phyloP scores from a whole-genome alignment of 2,329 filamentous ascomycete genomes.

The Ophiostoma fasciatum region DNA sequence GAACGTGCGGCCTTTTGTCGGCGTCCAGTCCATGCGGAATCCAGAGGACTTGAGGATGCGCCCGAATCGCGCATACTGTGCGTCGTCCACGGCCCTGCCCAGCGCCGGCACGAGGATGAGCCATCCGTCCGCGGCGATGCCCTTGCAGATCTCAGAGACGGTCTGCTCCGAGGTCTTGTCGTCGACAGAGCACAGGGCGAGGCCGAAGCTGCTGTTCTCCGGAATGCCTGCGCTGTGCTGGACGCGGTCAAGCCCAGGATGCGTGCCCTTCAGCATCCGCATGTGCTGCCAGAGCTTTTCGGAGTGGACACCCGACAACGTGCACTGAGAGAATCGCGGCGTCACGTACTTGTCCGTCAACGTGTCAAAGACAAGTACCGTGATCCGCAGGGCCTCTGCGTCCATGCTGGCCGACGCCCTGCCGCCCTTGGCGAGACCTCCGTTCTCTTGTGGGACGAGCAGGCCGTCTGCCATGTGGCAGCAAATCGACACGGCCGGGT shows the following conservation, averaged over 20 bases:
- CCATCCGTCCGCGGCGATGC: constrained; percentile 5
- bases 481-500: constrained; percentile 23
- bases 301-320: constrained; percentile 13
- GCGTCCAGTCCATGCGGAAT: neutral
- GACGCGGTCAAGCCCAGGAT: constrained; percentile 3
- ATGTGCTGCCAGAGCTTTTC: constrained; percentile 2
- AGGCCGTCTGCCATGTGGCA: constrained; percentile 13
- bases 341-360: constrained; percentile 15
- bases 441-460: neutral
- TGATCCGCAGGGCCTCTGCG: constrained; percentile 6
- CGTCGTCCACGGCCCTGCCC: neutral
- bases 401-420: constrained; percentile 12
- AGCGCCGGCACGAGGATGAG: constrained; percentile 4
- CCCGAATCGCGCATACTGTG: neutral
- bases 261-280: neutral
- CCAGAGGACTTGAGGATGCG: neutral
- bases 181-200: constrained; percentile 3
- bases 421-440: neutral
- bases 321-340: constrained; percentile 21
- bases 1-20: neutral
- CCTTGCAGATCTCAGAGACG: neutral
- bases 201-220: neutral
- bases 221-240: neutral
- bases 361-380: constrained; percentile 14
- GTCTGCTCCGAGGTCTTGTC: neutral